phyloP scores from a whole-genome alignment of 257 asterid genomes.

The Solanum paucissectum region DNA sequence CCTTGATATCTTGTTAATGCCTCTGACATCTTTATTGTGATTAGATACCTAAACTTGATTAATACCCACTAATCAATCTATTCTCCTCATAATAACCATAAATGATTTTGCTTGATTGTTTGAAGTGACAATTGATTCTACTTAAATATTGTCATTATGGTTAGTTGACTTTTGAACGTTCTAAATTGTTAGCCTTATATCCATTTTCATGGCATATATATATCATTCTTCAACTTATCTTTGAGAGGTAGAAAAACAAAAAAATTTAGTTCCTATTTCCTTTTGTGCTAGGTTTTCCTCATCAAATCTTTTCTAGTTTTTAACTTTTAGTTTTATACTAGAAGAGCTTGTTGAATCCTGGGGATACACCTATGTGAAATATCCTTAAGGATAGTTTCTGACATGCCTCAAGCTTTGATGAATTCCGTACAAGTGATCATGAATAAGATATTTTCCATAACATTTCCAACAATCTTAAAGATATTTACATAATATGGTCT shows the following conservation, averaged over 20 bases:
- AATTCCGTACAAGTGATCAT: not conserved
- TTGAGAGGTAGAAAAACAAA: no score
- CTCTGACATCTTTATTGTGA: not conserved
- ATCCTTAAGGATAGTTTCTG: not conserved
- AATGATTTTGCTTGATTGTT: not conserved
- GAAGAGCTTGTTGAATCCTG: not conserved
- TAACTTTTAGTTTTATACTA: not conserved
- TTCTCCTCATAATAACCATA: not conserved
- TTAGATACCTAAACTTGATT: not conserved
- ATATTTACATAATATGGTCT: no score
- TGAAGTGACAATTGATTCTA: not conserved
- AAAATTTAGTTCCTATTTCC: not conserved
- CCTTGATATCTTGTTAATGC: not conserved
- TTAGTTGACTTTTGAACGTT: not conserved
- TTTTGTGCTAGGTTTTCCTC: not conserved
- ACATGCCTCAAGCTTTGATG: not conserved
- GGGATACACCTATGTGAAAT: not conserved
- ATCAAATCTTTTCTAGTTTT: no score
- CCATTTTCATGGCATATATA: not conserved
- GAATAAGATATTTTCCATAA: not conserved
- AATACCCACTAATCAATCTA: not conserved
- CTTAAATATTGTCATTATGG: not conserved
- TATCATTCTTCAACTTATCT: no score
- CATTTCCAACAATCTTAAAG: not conserved
- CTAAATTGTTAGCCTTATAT: not conserved